Conservation (phyloP, 2,329 filamentous ascomycete genomes). For the Talaromyces amestolkiae region DNA sequence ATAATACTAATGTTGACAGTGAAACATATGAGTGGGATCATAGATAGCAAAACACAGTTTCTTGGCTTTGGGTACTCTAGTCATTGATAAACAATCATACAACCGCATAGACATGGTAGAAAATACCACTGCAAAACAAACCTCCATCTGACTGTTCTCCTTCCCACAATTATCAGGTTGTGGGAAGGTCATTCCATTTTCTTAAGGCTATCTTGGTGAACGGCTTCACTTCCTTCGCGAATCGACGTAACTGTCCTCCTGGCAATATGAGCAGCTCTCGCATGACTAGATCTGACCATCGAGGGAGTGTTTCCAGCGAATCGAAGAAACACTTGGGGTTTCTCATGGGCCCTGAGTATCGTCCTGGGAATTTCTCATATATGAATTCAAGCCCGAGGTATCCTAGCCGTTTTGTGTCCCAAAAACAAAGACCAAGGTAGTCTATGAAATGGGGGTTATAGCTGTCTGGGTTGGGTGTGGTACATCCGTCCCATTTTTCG, state of each 20-base stretch:
- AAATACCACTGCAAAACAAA: neutral
- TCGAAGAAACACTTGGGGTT: neutral
- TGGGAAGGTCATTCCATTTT: neutral
- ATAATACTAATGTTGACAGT: neutral
- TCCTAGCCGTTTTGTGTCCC: neutral
- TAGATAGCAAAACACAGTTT: neutral
- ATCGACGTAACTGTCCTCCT: neutral
- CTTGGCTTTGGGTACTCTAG: neutral
- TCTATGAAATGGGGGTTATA: neutral
- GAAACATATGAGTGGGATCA: neutral
- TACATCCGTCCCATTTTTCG: neutral
- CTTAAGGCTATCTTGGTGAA: neutral
- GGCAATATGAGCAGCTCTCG: neutral
- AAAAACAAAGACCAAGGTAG: slow-evolving; percentile 9
- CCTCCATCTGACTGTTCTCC: neutral
- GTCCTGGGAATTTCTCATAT: neutral
- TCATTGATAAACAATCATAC: neutral
- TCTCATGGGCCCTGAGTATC: neutral
- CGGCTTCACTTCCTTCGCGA: neutral
- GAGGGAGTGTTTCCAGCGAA: neutral
- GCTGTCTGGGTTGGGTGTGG: neutral
- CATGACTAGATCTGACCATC: neutral
- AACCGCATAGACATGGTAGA: neutral
- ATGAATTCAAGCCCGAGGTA: neutral
- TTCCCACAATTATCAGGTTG: neutral